Conservation (phyloP, 2,329 filamentous ascomycete species). For the Ophiostoma quercus region DNA sequence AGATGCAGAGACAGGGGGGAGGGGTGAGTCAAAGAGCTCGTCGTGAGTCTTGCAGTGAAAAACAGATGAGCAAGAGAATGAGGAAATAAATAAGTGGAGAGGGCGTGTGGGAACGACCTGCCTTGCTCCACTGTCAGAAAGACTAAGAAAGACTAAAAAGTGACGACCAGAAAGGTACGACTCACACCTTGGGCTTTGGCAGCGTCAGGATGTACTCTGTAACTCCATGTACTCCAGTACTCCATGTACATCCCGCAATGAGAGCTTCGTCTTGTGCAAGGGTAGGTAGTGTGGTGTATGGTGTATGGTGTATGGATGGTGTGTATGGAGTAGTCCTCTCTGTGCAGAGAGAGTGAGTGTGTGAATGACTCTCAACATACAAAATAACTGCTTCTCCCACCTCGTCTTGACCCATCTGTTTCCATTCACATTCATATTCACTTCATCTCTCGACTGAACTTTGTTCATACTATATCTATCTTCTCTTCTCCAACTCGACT, state of each 20-base stretch:
- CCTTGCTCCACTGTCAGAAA: neutral
- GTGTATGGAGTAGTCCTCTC: neutral
- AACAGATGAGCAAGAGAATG: conserved; percentile 18
- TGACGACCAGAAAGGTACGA: neutral
- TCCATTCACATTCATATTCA: conserved; percentile 8
- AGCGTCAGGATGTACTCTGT: neutral
- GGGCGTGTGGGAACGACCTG: conserved; percentile 8
- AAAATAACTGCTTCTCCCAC: conserved; percentile 28
- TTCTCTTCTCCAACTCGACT: neutral
- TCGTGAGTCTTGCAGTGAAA: conserved; percentile 1
- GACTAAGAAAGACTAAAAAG: neutral
- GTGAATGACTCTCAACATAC: conserved; percentile 26
- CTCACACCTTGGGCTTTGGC: neutral
- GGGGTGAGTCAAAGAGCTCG: neutral
- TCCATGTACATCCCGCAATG: conserved; percentile 10
- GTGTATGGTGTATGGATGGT: neutral
- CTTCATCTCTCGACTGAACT: neutral
- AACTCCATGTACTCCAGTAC: neutral
- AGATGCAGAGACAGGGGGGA: neutral
- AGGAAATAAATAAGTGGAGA: conserved; percentile 11
- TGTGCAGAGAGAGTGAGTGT: neutral
- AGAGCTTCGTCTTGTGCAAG: conserved; percentile 17
- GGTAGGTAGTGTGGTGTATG: neutral
- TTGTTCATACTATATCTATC: neutral
- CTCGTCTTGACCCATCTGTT: conserved; percentile 15